Evolutionary conservation across 1,139 yeast species (phyloP).

Genomic region (Pichia sp.): DNA sequence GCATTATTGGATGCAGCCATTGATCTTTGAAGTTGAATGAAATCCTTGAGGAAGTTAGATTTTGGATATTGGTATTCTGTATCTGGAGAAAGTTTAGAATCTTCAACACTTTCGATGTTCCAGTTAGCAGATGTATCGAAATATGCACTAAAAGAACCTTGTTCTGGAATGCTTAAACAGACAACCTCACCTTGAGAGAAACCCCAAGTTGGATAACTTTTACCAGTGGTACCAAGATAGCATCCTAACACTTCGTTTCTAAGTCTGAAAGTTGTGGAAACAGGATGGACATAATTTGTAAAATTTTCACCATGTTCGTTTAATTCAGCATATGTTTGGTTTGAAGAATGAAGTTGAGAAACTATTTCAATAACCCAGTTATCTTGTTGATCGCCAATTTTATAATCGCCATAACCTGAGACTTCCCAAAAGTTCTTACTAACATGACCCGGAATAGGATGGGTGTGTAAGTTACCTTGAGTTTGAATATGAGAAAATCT

Average conservation of each 20-base stretch:
- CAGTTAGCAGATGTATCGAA: slow-evolving; percentile 75
- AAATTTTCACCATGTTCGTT: slow-evolving; percentile 37
- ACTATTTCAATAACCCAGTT: slow-evolving; percentile 73
- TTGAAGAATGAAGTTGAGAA: slow-evolving; percentile 53
- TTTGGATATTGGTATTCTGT: slow-evolving; percentile 49
- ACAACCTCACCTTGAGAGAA: slow-evolving; percentile 79
- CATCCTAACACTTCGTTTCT: slow-evolving; percentile 65
- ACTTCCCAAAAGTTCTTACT: slow-evolving; percentile 55
- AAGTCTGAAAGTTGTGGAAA: slow-evolving; percentile 67
- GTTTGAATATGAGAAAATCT: slow-evolving; percentile 56
- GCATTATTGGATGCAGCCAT: slow-evolving; percentile 84
- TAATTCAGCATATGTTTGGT: slow-evolving; percentile 38
- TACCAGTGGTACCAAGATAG: slow-evolving; percentile 71
- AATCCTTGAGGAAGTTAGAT: slow-evolving; percentile 70
- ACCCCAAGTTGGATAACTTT: slow-evolving; percentile 77
- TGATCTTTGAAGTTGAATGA: slow-evolving; percentile 64
- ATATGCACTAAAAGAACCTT: slow-evolving; percentile 36
- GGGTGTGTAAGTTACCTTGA: slow-evolving; percentile 60
- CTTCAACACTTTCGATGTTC: slow-evolving; percentile 71
- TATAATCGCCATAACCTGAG: slow-evolving; percentile 62
- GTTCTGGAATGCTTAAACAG: slow-evolving; percentile 43
- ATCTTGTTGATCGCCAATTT: slow-evolving; percentile 58
- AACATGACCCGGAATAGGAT: slow-evolving; percentile 48
- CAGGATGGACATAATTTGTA: slow-evolving; percentile 50
- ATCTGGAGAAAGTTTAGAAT: slow-evolving; percentile 42